These are phyloP conservation scores for Ballota nigra DNA, from an alignment of 257 asterid genomes.

Conservation along the genomic window DNA sequence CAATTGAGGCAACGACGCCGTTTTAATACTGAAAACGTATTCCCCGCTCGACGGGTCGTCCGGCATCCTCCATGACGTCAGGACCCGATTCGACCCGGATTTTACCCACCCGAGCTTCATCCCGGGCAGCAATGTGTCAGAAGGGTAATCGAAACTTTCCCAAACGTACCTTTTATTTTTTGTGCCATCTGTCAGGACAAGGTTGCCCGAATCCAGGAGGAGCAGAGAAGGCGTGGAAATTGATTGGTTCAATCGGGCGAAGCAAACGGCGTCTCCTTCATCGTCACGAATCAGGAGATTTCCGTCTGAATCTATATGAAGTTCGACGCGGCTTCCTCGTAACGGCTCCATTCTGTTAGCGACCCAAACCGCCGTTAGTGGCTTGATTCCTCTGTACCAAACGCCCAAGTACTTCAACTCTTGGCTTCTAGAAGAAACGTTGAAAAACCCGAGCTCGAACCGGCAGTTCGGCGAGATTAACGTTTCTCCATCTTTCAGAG, in stretches of 20 bases:
- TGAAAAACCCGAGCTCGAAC: slow-evolving; percentile 37
- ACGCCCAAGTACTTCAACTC: slow-evolving; percentile 28
- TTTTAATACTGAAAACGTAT: slow-evolving; percentile 31
- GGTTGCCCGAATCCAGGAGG: slow-evolving; percentile 46
- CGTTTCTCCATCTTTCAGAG: slow-evolving; percentile 24
- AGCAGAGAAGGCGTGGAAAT: slow-evolving; percentile 13
- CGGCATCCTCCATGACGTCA: slow-evolving; percentile 26
- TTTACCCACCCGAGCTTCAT: slow-evolving; percentile 56
- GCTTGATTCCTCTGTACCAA: slow-evolving; percentile 29
- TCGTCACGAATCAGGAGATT: slow-evolving; percentile 15
- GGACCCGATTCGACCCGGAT: slow-evolving; percentile 3
- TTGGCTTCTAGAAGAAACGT: not conserved
- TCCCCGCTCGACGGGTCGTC: slow-evolving; percentile 37
- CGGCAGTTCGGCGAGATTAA: slow-evolving; percentile 33
- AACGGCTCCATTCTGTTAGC: slow-evolving; percentile 35
- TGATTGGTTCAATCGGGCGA: not conserved
- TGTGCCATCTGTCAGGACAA: slow-evolving; percentile 10
- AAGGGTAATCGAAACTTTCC: slow-evolving; percentile 45
- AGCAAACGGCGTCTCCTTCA: not conserved
- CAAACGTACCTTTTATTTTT: slow-evolving; percentile 24
- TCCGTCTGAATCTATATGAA: slow-evolving; percentile 9
- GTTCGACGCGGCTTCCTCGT: slow-evolving; percentile 2
- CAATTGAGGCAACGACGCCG: slow-evolving; percentile 33
- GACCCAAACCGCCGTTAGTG: slow-evolving; percentile 38
- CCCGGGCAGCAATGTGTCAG: slow-evolving; percentile 50